phyloP scores from a whole-genome alignment of 768 basidiomycete genomes.

The Ramaria sp. region DNA sequence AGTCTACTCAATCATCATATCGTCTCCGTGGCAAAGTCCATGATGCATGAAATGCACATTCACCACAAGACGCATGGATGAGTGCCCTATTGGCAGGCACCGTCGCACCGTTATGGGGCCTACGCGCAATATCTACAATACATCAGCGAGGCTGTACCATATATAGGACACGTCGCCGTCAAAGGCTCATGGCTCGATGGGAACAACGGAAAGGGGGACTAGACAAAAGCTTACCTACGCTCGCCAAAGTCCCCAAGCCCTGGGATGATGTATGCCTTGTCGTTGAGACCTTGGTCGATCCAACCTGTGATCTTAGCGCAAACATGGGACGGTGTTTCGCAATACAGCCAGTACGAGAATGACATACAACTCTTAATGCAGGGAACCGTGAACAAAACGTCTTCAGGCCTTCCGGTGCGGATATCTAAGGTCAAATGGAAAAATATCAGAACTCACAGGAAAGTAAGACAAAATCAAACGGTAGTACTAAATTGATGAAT shows the following conservation, averaged over 20 bases:
- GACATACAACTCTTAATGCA: slow-evolving; percentile 61
- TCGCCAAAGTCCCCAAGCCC: slow-evolving; percentile 98
- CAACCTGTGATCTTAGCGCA: slow-evolving; percentile 73
- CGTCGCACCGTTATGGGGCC: too few relatives aligned
- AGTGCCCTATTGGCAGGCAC: too few relatives aligned
- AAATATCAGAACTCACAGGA: not conserved
- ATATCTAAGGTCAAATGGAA: slow-evolving; percentile 41
- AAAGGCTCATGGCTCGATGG: too few relatives aligned
- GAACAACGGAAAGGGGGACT: too few relatives aligned
- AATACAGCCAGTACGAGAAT: not conserved
- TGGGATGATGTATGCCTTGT: slow-evolving; percentile 83
- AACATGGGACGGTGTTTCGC: not conserved
- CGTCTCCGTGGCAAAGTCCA: too few relatives aligned
- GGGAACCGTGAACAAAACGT: slow-evolving; percentile 73
- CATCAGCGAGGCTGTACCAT: too few relatives aligned
- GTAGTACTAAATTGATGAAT: slow-evolving; percentile 78
- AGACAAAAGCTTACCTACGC: slow-evolving; percentile 42
- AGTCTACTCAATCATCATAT: too few relatives aligned
- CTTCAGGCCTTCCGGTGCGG: slow-evolving; percentile 81
- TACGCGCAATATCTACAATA: too few relatives aligned
- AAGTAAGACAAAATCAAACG: not conserved
- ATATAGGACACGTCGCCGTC: too few relatives aligned
- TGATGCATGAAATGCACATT: too few relatives aligned
- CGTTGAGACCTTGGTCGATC: slow-evolving; percentile 90
- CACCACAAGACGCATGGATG: too few relatives aligned